These are phyloP conservation scores for Globisporangium paroecandrum DNA, from an alignment of 352 stramenopile genomes.

Conservation along the genomic window DNA sequence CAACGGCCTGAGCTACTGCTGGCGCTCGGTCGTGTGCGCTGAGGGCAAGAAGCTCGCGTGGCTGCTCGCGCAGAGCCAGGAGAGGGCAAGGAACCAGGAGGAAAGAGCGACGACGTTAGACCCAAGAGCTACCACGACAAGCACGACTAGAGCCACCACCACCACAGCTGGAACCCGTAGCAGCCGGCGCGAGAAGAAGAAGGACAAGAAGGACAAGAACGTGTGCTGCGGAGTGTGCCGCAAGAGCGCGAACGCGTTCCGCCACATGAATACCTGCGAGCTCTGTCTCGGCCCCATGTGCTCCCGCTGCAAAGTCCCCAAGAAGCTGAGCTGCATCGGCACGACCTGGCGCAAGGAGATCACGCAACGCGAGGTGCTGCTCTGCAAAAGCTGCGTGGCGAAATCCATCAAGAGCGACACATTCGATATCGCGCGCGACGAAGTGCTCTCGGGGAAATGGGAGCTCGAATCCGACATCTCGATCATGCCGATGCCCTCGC, in stretches of 20 bases:
- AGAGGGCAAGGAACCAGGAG: background rate
- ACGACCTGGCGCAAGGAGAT: slow-evolving; percentile 15
- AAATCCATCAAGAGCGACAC: slow-evolving; percentile 3
- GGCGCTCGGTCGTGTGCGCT: slow-evolving; percentile 29
- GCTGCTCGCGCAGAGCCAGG: slow-evolving; percentile 13
- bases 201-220: slow-evolving; percentile 20
- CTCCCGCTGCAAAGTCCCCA: slow-evolving; percentile 13
- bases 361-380: background rate
- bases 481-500: slow-evolving; percentile 14
- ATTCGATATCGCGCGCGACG: slow-evolving; percentile 15
- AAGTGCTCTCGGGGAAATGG: slow-evolving; percentile 17
- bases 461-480: slow-evolving; percentile 12
- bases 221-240: slow-evolving; percentile 15
- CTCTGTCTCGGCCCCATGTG: slow-evolving; percentile 13
- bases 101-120: background rate
- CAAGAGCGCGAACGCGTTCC: slow-evolving; percentile 13
- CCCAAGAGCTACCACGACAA: background rate
- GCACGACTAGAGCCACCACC: background rate
- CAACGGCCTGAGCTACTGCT: slow-evolving; percentile 19
- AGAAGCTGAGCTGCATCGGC: slow-evolving; percentile 14
- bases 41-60: slow-evolving; percentile 30
- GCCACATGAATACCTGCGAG: slow-evolving; percentile 11
- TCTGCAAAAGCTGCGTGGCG: slow-evolving; percentile 18
- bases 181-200: slow-evolving; percentile 23
- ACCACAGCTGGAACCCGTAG: background rate